Conservation (phyloP, 768 basidiomycete genomes). For the Kockovaella imperatae region DNA sequence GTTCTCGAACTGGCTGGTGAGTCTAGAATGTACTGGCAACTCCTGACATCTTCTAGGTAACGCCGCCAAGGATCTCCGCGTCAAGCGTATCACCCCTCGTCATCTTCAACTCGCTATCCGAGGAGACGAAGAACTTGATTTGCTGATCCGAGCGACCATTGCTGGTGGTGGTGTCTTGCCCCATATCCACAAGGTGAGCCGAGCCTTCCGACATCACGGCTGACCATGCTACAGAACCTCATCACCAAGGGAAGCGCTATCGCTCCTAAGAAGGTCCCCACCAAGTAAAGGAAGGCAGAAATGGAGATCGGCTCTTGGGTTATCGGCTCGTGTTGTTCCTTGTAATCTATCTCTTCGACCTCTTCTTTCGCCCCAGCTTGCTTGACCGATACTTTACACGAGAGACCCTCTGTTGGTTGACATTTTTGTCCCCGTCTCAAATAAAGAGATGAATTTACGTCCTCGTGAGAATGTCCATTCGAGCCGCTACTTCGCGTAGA, state of each 20-base stretch:
- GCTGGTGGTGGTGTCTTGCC: constrained; percentile 52
- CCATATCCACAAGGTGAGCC: constrained; percentile 44
- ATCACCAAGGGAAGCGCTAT: constrained; percentile 17
- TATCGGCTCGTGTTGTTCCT: constrained; percentile 5
- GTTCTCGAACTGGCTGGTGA: constrained; percentile 89
- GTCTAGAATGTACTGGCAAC: constrained; percentile 31
- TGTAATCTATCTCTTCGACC: neutral
- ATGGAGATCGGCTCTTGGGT: neutral
- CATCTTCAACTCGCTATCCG: constrained; percentile 93
- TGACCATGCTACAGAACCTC: constrained; percentile 15
- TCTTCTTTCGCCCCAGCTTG: neutral
- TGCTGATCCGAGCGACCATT: constrained; percentile 85
- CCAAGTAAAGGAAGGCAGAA: constrained; percentile 1
- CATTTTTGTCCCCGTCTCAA: neutral
- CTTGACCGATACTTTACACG: too few species aligned
- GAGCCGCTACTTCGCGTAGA: constrained; percentile 10
- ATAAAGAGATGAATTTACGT: neutral
- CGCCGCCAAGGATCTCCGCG: constrained; percentile 92
- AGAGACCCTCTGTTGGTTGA: too few species aligned
- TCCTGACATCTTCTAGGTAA: constrained; percentile 55
- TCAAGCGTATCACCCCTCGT: constrained; percentile 93
- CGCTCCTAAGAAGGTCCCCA: constrained; percentile 15
- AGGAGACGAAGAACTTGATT: constrained; percentile 95
- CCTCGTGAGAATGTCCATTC: neutral
- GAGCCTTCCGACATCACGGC: neutral